Percentiles rank a stretch among this genome's conserved stretches.
phyloP scores from a whole-genome alignment of 2,329 filamentous ascomycete species.

The Talaromyces pinophilus region DNA sequence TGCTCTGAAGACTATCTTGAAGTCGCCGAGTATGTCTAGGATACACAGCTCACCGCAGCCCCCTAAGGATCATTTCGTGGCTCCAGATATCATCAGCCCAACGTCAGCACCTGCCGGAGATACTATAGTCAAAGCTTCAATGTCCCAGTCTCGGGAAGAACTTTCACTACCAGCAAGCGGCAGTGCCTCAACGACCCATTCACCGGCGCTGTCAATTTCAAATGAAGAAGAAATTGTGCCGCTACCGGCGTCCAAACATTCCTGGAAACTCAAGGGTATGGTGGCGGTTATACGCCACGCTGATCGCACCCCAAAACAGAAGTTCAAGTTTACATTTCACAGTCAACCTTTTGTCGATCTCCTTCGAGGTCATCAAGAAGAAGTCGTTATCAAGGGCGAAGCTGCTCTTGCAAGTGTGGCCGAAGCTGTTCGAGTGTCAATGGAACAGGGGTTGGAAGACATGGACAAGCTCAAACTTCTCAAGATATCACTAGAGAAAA shows the following conservation, averaged over 20 bases:
- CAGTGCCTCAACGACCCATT: slow-evolving; percentile 31
- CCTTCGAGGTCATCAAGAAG: slow-evolving; percentile 91
- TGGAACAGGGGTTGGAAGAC: slow-evolving; percentile 80
- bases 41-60: slow-evolving; percentile 52
- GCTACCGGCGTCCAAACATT: slow-evolving; percentile 78
- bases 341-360: slow-evolving; percentile 94
- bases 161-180: slow-evolving; percentile 28
- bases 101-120: slow-evolving; percentile 39
- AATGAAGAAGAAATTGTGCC: slow-evolving; percentile 29
- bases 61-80: slow-evolving; percentile 39
- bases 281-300: slow-evolving; percentile 96
- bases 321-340: slow-evolving; percentile 99
- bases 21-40: slow-evolving; percentile 65
- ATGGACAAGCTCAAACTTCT: slow-evolving; percentile 80
- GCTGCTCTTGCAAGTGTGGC: slow-evolving; percentile 85
- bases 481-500: slow-evolving; percentile 84
- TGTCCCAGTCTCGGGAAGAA: slow-evolving; percentile 27
- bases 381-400: slow-evolving; percentile 90
- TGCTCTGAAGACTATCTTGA: slow-evolving; percentile 61
- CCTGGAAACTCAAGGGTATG: slow-evolving; percentile 97
- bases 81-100: slow-evolving; percentile 46
- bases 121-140: slow-evolving; percentile 26
- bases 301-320: slow-evolving; percentile 96
- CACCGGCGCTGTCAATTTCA: slow-evolving; percentile 30
- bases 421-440: slow-evolving; percentile 78